Conservation (phyloP, 1,284 basidiomycete species). For the Irpex lacteus region DNA sequence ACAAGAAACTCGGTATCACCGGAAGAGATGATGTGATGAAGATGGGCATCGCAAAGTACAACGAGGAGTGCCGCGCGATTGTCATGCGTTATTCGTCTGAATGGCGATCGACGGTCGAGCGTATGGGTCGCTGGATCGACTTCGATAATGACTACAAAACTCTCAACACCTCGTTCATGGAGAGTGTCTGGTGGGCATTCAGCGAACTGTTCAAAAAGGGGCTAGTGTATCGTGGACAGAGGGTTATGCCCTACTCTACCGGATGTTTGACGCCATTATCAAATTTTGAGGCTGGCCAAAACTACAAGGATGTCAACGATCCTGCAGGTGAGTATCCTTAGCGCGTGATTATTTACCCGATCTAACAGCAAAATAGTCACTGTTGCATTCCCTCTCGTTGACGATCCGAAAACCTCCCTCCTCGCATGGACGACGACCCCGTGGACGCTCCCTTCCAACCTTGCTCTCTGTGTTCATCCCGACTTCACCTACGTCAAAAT, state of each 20-base stretch:
- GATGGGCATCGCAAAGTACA: constrained; percentile 98
- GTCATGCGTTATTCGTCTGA: constrained; percentile 97
- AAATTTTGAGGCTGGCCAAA: constrained; percentile 95
- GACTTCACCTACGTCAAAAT: constrained; percentile 98
- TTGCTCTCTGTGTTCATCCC: constrained; percentile 95
- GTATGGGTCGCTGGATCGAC: constrained; percentile 99
- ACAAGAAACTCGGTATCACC: constrained; percentile 93
- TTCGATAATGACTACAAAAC: constrained; percentile 99
- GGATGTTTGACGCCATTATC: constrained; percentile 96
- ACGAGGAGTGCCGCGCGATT: constrained; percentile 94
- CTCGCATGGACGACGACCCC: constrained; percentile 99
- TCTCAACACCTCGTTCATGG: constrained; percentile 93
- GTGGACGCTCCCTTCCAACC: constrained; percentile 97
- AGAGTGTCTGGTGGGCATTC: constrained; percentile 99
- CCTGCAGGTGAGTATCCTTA: constrained; percentile 68
- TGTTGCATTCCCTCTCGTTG: constrained; percentile 89
- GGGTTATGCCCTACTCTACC: constrained; percentile 99
- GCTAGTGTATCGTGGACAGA: constrained; percentile 92
- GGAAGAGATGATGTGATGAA: constrained; percentile 92
- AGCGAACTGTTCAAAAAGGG: constrained; percentile 88
- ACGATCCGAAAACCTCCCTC: constrained; percentile 88
- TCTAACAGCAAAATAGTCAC: constrained; percentile 57
- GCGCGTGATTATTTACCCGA: neutral
- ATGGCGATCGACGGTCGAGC: constrained; percentile 94
- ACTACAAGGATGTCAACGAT: constrained; percentile 94